Percentiles rank a stretch among this genome's conserved stretches.
Conservation (phyloP, 192 early-diverging fungal genomes). For the Linnemannia schmuckeri region DNA sequence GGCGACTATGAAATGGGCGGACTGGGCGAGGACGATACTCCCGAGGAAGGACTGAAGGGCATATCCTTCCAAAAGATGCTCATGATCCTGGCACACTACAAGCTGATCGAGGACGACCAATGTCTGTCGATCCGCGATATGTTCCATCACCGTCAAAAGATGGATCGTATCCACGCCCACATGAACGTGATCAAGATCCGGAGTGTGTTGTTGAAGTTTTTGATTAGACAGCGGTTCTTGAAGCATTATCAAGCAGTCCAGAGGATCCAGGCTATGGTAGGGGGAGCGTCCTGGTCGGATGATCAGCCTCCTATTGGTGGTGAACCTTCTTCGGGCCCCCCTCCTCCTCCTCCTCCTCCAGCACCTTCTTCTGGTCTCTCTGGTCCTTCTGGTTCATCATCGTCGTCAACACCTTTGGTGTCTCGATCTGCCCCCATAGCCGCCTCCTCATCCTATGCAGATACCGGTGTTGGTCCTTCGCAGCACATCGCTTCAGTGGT, state of each 20-base stretch:
- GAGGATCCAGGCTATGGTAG: conserved; percentile 13
- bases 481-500: not conserved
- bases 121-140: conserved; percentile 56
- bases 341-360: not conserved
- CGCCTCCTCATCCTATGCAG: not conserved
- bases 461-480: not conserved
- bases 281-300: not conserved
- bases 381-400: not conserved
- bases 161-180: conserved; percentile 49
- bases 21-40: not conserved
- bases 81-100: conserved; percentile 67
- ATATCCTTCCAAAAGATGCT: conserved; percentile 69
- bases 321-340: not conserved
- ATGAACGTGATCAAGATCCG: conserved; percentile 38
- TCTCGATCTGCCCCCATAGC: not conserved
- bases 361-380: not conserved
- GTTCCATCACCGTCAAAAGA: conserved; percentile 52
- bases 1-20: conserved; percentile 49
- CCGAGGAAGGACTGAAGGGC: conserved; percentile 25
- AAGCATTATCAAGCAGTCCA: conserved; percentile 30
- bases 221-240: conserved; percentile 42
- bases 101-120: conserved; percentile 68
- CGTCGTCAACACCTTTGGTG: not conserved
- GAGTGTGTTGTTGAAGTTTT: conserved; percentile 30
- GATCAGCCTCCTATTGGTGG: not conserved